Evolutionary conservation across 805 yeast genomes (phyloP), one percentile per base, ranked within the genome.

Genomic region (Isabelozyma pseudorhagii): DNA sequence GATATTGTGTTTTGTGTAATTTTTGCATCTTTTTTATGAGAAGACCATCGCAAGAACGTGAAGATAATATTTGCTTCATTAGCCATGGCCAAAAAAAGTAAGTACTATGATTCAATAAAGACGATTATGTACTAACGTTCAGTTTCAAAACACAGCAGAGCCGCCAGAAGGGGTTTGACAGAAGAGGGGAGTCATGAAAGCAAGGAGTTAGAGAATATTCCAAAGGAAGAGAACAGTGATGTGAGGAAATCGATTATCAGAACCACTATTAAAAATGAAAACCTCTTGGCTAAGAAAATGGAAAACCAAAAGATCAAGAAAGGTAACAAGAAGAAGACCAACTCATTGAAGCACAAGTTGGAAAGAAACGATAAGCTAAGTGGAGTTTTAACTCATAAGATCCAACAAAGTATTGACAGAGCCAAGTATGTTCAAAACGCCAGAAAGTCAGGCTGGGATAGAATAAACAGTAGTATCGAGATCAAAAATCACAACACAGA

Each of bases 381-480:
- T 27, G 88, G 85, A 34, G 77, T 78, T 44, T 69, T 85, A 46
- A 76, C 81, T 15, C 77, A 79, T 42, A 87, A 85, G 62, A 84
- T 86, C 40, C 80, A 80, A 54, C 82, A 81, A 56, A 82, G 89
- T 54, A 79, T 84, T 27, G 76, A 77, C 44, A 78, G 89, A 60
- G 84, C 89, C 18, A 83, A 75, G 57, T 79, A 72, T 55, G 82
- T 86, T 28, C 85, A 81, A 57, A 69, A 65, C 17, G 74, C 85
- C 9, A 76, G 94, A 65, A 86, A 85, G 63, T 69, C 88, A 0
- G 85, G 82, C 13, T 87, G 93, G 94, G 91, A 85, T 45, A 69
- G 75, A 42, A 84, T 85, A 48, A 87, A 85, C 61, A 71, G 78
- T 50, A 63, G 66, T 29, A 77, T 83, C 9, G 75, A 62, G 49